Conservation (phyloP, 2,329 filamentous ascomycete genomes). For the Neonectria sp. region DNA sequence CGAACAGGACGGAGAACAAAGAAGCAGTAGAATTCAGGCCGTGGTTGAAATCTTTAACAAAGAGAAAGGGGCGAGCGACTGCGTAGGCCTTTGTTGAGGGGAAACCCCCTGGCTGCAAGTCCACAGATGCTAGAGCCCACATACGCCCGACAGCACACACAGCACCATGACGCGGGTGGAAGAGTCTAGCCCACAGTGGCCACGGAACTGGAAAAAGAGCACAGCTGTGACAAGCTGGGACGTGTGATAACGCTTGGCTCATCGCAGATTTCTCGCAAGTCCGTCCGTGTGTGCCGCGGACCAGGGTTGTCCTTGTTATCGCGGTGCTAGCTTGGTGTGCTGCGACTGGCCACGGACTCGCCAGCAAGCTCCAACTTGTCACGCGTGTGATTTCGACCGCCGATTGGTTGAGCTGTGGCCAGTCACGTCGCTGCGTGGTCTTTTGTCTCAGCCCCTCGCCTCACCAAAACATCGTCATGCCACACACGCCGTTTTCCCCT, state of each 20-base stretch:
- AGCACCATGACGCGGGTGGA: background rate
- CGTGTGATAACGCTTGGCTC: background rate
- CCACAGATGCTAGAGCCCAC: conserved; percentile 13
- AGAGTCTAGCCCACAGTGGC: background rate
- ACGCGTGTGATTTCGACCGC: conserved; percentile 7
- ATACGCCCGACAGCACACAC: background rate
- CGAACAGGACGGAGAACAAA: background rate
- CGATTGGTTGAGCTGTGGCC: conserved; percentile 3
- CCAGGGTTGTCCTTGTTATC: background rate
- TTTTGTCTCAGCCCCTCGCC: background rate
- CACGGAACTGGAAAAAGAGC: background rate
- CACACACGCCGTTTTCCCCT: conserved; percentile 1
- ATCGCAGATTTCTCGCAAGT: too few relatives aligned
- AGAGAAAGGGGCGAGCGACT: background rate
- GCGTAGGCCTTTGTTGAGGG: background rate
- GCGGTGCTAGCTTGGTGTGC: conserved; percentile 4
- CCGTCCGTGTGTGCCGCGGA: background rate
- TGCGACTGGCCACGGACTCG: conserved; percentile 4
- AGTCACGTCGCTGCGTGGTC: background rate
- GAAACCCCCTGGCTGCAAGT: background rate
- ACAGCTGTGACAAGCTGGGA: conserved; percentile 21
- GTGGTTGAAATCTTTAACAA: background rate
- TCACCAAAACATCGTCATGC: background rate
- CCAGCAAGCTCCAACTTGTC: conserved; percentile 6
- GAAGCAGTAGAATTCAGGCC: background rate